Evolutionary conservation across 106 monocot genomes (phyloP).

Genomic region (Acanthochlamys bracteata): DNA sequence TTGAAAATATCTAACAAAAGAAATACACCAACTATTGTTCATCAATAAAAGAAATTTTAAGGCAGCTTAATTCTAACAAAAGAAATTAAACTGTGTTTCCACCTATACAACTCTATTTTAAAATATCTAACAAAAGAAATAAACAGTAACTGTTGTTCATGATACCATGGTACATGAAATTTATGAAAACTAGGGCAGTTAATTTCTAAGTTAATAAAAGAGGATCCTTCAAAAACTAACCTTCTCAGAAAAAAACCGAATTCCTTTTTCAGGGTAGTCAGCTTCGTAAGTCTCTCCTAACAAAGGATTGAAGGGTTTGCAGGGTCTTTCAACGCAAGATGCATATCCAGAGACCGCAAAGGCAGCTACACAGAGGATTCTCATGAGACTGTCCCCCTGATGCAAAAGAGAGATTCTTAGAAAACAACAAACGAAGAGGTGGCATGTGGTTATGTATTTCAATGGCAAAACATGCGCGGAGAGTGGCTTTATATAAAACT

Average conservation of each 20-base stretch:
- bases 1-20: too few species aligned
- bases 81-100: too few species aligned
- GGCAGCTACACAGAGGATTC: conserved; percentile 88
- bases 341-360: conserved; percentile 96
- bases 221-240: conserved; percentile 18
- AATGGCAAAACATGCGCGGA: background rate
- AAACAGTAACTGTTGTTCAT: too few species aligned
- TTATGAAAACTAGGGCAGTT: too few species aligned
- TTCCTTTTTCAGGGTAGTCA: conserved; percentile 71
- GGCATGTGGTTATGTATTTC: background rate
- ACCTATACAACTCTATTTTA: too few species aligned
- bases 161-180: too few species aligned
- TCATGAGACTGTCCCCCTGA: conserved; percentile 87
- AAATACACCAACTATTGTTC: too few species aligned
- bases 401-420: background rate
- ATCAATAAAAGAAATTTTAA: too few species aligned
- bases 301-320: conserved; percentile 95
- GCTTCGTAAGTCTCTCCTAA: conserved; percentile 95
- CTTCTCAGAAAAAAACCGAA: conserved; percentile 91
- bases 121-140: too few species aligned
- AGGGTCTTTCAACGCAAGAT: conserved; percentile 71
- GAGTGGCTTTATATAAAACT: too few species aligned
- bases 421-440: background rate
- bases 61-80: too few species aligned
- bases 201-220: too few species aligned